A percentile compares a stretch with the other conserved stretches of the same genome.
Conservation (phyloP, 192 early-diverging fungal genomes). For the Dissophora globulifera region DNA sequence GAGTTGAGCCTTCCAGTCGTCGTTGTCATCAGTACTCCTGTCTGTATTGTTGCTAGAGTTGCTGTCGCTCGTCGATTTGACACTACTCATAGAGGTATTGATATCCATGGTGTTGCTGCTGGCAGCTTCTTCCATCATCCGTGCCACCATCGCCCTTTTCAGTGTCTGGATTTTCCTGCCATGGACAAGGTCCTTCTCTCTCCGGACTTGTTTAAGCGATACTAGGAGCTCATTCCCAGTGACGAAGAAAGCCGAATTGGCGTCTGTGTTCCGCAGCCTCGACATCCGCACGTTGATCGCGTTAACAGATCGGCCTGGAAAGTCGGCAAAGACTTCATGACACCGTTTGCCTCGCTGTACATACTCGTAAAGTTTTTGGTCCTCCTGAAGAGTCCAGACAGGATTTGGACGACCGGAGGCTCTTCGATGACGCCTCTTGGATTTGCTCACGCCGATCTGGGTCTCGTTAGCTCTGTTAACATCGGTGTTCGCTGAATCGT, state of each 20-base stretch:
- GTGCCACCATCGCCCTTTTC: no score
- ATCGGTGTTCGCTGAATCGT: no score
- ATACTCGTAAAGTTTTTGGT: neutral
- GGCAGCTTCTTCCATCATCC: neutral
- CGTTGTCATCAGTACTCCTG: no score
- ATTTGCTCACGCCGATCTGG: no score
- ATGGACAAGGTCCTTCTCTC: neutral
- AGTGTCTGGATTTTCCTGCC: neutral
- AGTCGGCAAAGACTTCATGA: neutral
- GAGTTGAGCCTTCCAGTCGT: neutral
- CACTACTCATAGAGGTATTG: no score
- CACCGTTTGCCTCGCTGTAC: neutral
- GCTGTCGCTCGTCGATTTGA: no score
- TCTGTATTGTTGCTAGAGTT: no score
- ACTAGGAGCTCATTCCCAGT: neutral
- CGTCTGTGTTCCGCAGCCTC: neutral
- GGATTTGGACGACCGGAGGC: no score
- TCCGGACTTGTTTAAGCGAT: neutral
- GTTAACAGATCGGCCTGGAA: neutral
- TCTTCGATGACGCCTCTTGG: no score
- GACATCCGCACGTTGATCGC: neutral
- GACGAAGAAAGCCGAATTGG: neutral
- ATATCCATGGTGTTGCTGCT: no score
- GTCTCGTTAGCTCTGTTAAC: no score
- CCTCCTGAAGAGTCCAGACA: conserved; percentile 12